Evolutionary conservation across 1,284 basidiomycete species (phyloP).

Genomic region (Melampsora americana): DNA sequence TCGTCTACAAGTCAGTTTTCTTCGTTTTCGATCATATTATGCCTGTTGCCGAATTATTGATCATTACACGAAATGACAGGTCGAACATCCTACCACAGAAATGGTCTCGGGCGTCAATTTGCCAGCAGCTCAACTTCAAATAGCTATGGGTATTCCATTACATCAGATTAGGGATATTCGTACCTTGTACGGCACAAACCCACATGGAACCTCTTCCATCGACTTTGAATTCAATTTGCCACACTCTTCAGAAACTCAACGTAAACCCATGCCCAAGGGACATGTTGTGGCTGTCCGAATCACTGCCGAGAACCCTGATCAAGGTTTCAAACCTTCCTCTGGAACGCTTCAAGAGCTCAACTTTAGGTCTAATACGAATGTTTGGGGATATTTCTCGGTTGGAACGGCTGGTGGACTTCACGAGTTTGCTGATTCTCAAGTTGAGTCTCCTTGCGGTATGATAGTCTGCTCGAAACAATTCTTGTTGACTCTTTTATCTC

Average conservation of each 20-base stretch:
- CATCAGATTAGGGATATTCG: slow-evolving; percentile 95
- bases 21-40: neutral
- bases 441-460: neutral
- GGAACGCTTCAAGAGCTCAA: slow-evolving; percentile 96
- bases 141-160: slow-evolving; percentile 97
- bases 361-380: slow-evolving; percentile 97
- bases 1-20: slow-evolving; percentile 95
- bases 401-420: slow-evolving; percentile 91
- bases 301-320: slow-evolving; percentile 98
- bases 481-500: neutral
- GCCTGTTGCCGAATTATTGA: neutral
- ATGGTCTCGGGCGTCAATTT: slow-evolving; percentile 99
- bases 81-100: slow-evolving; percentile 78
- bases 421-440: slow-evolving; percentile 72
- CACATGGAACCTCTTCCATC: slow-evolving; percentile 80
- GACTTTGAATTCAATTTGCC: slow-evolving; percentile 94
- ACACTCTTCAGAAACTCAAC: slow-evolving; percentile 78
- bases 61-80: neutral
- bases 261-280: slow-evolving; percentile 93
- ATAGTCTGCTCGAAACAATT: too few relatives aligned
- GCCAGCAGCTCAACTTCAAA: slow-evolving; percentile 92
- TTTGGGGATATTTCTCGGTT: slow-evolving; percentile 99
- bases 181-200: slow-evolving; percentile 88
- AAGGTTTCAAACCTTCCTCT: slow-evolving; percentile 99
- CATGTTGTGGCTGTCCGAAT: slow-evolving; percentile 99